phyloP scores from a whole-genome alignment of 108 stramenopile species.

The Pseudonitzschia pungens region DNA sequence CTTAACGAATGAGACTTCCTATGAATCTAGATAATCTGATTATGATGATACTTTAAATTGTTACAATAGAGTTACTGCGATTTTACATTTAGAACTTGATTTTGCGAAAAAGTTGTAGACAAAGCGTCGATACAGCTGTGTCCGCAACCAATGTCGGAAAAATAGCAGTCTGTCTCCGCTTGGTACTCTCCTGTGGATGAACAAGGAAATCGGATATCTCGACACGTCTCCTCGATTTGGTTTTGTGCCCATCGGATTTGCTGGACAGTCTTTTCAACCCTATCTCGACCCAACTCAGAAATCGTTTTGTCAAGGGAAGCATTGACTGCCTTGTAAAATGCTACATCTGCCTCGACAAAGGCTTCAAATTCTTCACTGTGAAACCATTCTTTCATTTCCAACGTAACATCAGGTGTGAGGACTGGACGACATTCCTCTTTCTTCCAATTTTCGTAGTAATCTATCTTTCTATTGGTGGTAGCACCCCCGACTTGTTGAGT shows the following conservation, averaged over 20 bases:
- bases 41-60: too few relatives aligned
- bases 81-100: neutral
- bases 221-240: constrained; percentile 6
- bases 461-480: neutral
- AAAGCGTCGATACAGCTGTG: constrained; percentile 44
- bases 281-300: constrained; percentile 29
- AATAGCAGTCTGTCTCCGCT: constrained; percentile 39
- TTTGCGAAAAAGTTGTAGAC: constrained; percentile 2
- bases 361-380: constrained; percentile 24
- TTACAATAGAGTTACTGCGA: neutral
- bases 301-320: constrained; percentile 39
- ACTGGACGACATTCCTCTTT: constrained; percentile 10
- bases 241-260: constrained; percentile 17
- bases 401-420: constrained; percentile 10
- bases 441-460: constrained; percentile 1
- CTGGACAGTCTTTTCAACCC: constrained; percentile 25
- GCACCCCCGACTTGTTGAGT: neutral
- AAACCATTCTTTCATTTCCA: constrained; percentile 32
- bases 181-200: constrained; percentile 24
- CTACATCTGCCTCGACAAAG: constrained; percentile 31
- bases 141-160: constrained; percentile 47
- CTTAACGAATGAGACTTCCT: too few relatives aligned
- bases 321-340: constrained; percentile 36
- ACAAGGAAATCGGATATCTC: constrained; percentile 32
- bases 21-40: too few relatives aligned